Evolutionary conservation across 305 asterid genomes (phyloP), one percentile per base, ranked within the genome.

Genomic region (Fraxinus greggii): DNA sequence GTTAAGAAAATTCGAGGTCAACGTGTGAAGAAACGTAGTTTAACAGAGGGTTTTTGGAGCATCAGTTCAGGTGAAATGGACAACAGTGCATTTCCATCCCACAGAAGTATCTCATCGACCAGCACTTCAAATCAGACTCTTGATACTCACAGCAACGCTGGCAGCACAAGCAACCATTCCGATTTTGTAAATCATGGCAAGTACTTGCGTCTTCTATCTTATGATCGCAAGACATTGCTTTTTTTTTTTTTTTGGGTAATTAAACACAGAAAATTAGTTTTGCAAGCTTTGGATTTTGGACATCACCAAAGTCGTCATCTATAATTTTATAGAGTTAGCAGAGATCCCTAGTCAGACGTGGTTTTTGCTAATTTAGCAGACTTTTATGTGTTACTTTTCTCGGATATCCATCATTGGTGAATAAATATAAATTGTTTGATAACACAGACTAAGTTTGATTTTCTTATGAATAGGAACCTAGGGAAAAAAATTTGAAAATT

Each of bases 1-100:
- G 92, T 93, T 74, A 90, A 87, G 81, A 93, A 88, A 85, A 84
- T 83, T 82, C 91, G 87, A 88, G 92, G 95, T 59, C 92, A 87
- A 32, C 89, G 88, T 72, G 88, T 87, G 80, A 94, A 92, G 87
- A 89, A 88, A 85, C 87, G 75, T 72, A 87, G 86, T 83, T 59
- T 88, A 51, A 86, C 88, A 3, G 92, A 93, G 83, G 95, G 90
- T 42, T 90, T 90, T 82, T 93, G 97, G 98, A 91, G 97, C 90
- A 88, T 87, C 83, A 92, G 94, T 78, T 86, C 95, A 38, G 89
- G 91, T 75, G 93, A 90, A 78, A 90, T 94, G 97, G 97, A 93
- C 79, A 86, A 90, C 80, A 93, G 97, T 24, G 89, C 89, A 79
- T 89, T 92, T 83, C 97, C 88, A 28, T 95, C 98, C 78, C 94